Base-by-base conservation (phyloP, 2,329 filamentous ascomycete species). In the Waltergamsia citrina region DNA sequence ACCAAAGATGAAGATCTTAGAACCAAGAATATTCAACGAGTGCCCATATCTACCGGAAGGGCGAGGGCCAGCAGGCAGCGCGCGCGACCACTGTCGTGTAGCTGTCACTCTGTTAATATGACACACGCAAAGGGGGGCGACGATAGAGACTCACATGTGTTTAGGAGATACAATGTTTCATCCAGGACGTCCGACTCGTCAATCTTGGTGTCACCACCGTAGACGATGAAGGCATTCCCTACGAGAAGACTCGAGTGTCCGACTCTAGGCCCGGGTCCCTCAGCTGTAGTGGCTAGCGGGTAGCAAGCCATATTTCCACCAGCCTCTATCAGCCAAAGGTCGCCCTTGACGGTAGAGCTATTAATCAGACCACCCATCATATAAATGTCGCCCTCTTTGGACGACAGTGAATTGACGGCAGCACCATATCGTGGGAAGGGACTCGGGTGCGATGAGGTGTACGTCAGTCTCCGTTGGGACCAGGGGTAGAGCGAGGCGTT, bases 201-300 rank as follows among this genome's bases (percentile, higher is more conserved):
- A 53, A 94, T 82, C 60, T 98, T 98, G 33, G 92, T 98, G 57
- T 98, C 93, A 52, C 92, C 92, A 32, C 92, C 93, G 52, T 96
- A 98, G 10, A 98, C 92, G 46, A 98, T 98, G 56, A 96, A 98
- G 1, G 92, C 92, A 59, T 98, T 98, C 38, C 93, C 93, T 35
- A 98, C 92, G 12, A 98, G 70, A 49, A 98, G 67, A 65, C 88
- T 93, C 15, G 90, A 74, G 62, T 98, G 92, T 4, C 92, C 92
- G 34, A 98, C 92, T 63, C 92, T 77, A 2, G 93, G 92, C 4
- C 92, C 88, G 2, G 92, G 93, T 0, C 92, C 92, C 58, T 98
- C 92, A 15, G 87, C 84, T 1, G 87, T 92, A 1, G 92, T 95
- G 9, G 83, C 77, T 36, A 98, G 77, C 17, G 88, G 90, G 54